Percentiles rank a stretch among this genome's conserved stretches.
Conservation (phyloP, 2,329 filamentous ascomycete species). For the Colletotrichum echinochloae region DNA sequence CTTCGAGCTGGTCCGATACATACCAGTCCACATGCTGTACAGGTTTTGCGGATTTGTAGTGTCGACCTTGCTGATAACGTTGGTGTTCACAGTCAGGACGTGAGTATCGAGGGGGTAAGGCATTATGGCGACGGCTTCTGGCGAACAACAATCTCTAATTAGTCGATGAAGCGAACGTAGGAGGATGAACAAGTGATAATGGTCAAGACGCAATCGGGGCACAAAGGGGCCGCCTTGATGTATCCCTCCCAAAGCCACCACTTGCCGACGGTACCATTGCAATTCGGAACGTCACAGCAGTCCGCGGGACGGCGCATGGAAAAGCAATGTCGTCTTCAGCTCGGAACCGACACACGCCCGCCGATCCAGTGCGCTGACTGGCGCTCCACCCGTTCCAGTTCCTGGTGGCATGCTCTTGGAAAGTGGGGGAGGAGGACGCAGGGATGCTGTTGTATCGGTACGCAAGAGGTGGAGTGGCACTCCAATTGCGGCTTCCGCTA, state of each 20-base stretch:
- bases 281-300: not conserved
- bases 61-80: slow-evolving; percentile 67
- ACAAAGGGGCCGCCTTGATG: not conserved
- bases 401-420: not conserved
- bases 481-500: not conserved
- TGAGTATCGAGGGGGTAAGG: slow-evolving; percentile 72
- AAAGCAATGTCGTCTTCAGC: not conserved
- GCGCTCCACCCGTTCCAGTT: not conserved
- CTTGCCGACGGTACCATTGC: not conserved
- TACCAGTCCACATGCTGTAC: slow-evolving; percentile 97
- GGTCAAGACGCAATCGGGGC: not conserved
- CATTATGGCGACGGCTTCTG: not conserved
- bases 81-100: slow-evolving; percentile 83
- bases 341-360: not conserved
- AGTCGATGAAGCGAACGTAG: not conserved
- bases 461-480: not conserved
- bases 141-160: not conserved
- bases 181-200: not conserved
- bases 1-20: slow-evolving; percentile 51
- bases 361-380: not conserved
- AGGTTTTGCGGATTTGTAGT: slow-evolving; percentile 86
- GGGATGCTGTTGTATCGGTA: not conserved
- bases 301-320: not conserved
- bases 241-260: not conserved
- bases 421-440: not conserved